These are phyloP conservation scores for Dinochytrium kinnereticum DNA, from an alignment of 371 early-diverging fungal genomes.

Conservation along the genomic window DNA sequence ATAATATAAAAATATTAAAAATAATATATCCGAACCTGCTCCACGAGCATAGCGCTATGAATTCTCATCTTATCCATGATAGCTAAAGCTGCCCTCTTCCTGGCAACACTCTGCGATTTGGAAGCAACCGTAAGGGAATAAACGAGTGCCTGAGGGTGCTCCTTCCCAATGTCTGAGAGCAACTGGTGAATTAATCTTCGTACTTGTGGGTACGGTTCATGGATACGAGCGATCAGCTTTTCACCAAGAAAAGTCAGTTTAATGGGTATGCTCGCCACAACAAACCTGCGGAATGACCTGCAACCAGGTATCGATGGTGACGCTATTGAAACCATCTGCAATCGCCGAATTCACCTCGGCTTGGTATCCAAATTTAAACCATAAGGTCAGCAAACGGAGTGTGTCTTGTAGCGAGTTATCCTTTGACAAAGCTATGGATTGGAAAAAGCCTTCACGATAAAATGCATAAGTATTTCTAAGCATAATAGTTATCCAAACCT, in stretches of 20 bases:
- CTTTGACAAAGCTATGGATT: slow-evolving; percentile 91
- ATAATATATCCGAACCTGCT: slow-evolving; percentile 66
- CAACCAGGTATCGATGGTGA: slow-evolving; percentile 95
- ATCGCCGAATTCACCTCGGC: slow-evolving; percentile 87
- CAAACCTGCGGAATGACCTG: slow-evolving; percentile 94
- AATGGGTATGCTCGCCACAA: neutral
- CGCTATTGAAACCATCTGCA: slow-evolving; percentile 85
- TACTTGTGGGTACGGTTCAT: slow-evolving; percentile 81
- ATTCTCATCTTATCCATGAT: slow-evolving; percentile 94
- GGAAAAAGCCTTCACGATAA: slow-evolving; percentile 89
- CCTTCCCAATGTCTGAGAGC: slow-evolving; percentile 90
- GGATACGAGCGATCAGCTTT: slow-evolving; percentile 93
- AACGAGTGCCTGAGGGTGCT: slow-evolving; percentile 96
- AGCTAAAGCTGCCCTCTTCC: slow-evolving; percentile 84
- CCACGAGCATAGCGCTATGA: slow-evolving; percentile 84
- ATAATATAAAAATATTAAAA: neutral
- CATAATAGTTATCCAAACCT: slow-evolving; percentile 33
- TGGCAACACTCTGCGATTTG: slow-evolving; percentile 80
- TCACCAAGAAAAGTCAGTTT: neutral
- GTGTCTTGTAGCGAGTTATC: slow-evolving; percentile 96
- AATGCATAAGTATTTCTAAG: neutral
- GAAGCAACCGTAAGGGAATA: slow-evolving; percentile 97
- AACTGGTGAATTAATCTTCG: slow-evolving; percentile 88
- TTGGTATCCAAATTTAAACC: slow-evolving; percentile 95
- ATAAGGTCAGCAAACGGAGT: slow-evolving; percentile 88